A percentile compares a stretch with the other conserved stretches of the same genome.
Conservation (phyloP, 805 yeast genomes). For the Candida coquimbonensis region DNA sequence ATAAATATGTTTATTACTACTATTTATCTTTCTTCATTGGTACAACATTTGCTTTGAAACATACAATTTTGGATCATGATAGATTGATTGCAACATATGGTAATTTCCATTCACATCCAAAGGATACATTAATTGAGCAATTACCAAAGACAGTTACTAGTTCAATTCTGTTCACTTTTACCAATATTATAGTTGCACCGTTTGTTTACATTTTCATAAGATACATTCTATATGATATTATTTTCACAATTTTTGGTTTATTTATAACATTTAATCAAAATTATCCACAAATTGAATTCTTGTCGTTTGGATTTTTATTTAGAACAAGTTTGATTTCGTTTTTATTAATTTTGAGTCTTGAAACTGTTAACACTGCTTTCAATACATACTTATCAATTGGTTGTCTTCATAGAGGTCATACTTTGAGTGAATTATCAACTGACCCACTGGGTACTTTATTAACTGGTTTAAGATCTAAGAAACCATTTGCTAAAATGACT, state of each 20-base stretch:
- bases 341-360: slow-evolving; percentile 40
- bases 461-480: slow-evolving; percentile 51
- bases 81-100: slow-evolving; percentile 40
- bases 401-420: slow-evolving; percentile 58
- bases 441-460: slow-evolving; percentile 59
- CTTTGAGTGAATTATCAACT: slow-evolving; percentile 50
- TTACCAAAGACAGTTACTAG: slow-evolving; percentile 30
- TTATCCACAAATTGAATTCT: slow-evolving; percentile 31
- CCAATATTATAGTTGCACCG: slow-evolving; percentile 18
- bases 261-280: slow-evolving; percentile 31
- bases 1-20: slow-evolving; percentile 43
- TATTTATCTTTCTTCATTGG: slow-evolving; percentile 37
- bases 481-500: slow-evolving; percentile 46
- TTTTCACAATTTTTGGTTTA: slow-evolving; percentile 26
- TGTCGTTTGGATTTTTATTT: slow-evolving; percentile 26
- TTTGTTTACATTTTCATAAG: slow-evolving; percentile 35
- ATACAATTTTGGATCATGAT: slow-evolving; percentile 47
- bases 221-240: slow-evolving; percentile 33
- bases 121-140: slow-evolving; percentile 23
- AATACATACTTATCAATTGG: slow-evolving; percentile 66
- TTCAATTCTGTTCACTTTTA: slow-evolving; percentile 27
- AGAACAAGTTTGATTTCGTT: slow-evolving; percentile 29
- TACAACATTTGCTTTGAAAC: slow-evolving; percentile 42
- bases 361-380: slow-evolving; percentile 48
- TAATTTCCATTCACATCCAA: slow-evolving; percentile 32